Evolutionary conservation across 495 filamentous ascomycete species (phyloP).

Genomic region (Aspergillus incahuasiensis): DNA sequence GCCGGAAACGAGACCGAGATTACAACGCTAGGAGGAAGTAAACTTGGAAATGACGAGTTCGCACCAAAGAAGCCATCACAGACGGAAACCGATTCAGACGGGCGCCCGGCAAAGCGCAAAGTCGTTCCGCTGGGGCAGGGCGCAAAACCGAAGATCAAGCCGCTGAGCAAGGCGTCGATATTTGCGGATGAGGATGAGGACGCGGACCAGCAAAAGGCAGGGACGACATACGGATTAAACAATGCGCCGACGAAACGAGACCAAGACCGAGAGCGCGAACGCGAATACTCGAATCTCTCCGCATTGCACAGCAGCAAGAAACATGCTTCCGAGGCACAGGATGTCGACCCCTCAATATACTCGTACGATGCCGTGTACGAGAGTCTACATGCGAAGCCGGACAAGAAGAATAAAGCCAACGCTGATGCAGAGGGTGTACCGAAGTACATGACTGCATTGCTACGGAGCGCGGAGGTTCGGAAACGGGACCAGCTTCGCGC

Average conservation of each 20-base stretch:
- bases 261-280: not conserved
- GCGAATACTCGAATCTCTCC: conserved; percentile 45
- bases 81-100: conserved; percentile 11
- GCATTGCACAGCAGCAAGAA: conserved; percentile 44
- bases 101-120: conserved; percentile 36
- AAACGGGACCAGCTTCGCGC: conserved; percentile 87
- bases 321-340: conserved; percentile 43
- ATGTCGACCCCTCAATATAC: conserved; percentile 50
- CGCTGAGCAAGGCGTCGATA: conserved; percentile 35
- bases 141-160: conserved; percentile 27
- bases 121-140: conserved; percentile 20
- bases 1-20: conserved; percentile 26
- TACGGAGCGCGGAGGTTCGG: conserved; percentile 76
- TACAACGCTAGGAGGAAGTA: conserved; percentile 39
- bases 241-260: conserved; percentile 6
- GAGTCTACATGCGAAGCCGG: conserved; percentile 40
- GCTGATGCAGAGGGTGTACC: conserved; percentile 40
- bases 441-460: conserved; percentile 76
- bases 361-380: conserved; percentile 57
- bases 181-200: conserved; percentile 36
- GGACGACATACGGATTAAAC: conserved; percentile 8
- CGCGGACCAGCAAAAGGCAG: not conserved
- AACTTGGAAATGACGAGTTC: conserved; percentile 25
- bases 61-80: conserved; percentile 12
- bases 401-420: conserved; percentile 17